Conservation (phyloP, 805 yeast genomes). For the Yamadazyma ubonensis region DNA sequence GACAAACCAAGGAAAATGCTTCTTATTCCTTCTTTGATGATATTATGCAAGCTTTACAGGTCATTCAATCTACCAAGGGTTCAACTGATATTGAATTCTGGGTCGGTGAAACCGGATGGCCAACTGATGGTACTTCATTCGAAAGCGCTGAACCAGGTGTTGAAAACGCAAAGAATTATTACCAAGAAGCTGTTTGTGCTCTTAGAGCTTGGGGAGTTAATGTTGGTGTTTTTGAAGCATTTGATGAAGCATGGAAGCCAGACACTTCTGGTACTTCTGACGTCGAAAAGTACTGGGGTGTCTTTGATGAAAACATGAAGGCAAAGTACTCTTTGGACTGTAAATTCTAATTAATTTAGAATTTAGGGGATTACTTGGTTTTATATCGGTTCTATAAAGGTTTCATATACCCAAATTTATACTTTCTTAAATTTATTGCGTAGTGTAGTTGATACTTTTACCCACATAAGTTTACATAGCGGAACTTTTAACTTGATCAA, state of each 20-base stretch:
- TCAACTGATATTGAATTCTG: constrained; percentile 82
- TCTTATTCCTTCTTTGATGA: constrained; percentile 93
- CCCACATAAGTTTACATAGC: neutral
- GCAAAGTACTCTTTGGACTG: constrained; percentile 41
- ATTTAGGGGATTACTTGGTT: constrained; percentile 2
- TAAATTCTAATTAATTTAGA: constrained; percentile 21
- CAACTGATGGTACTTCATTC: constrained; percentile 76
- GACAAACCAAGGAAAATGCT: constrained; percentile 79
- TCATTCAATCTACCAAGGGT: constrained; percentile 83
- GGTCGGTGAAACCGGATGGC: constrained; percentile 99
- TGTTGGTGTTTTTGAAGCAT: constrained; percentile 90
- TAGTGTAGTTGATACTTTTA: neutral
- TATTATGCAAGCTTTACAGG: constrained; percentile 95
- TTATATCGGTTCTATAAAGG: constrained; percentile 7
- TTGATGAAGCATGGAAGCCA: constrained; percentile 97
- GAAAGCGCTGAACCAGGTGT: constrained; percentile 67
- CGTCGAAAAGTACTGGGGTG: constrained; percentile 96
- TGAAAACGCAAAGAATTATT: constrained; percentile 73
- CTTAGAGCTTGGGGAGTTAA: constrained; percentile 95
- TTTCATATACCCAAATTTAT: constrained; percentile 10
- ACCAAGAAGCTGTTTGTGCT: constrained; percentile 89
- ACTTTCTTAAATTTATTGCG: constrained; percentile 2
- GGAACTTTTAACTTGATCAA: neutral
- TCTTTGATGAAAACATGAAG: constrained; percentile 54
- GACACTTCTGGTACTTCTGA: constrained; percentile 78